These are phyloP conservation scores for Antarctomyces pellizariae DNA, from an alignment of 495 filamentous ascomycete genomes.

Conservation along the genomic window DNA sequence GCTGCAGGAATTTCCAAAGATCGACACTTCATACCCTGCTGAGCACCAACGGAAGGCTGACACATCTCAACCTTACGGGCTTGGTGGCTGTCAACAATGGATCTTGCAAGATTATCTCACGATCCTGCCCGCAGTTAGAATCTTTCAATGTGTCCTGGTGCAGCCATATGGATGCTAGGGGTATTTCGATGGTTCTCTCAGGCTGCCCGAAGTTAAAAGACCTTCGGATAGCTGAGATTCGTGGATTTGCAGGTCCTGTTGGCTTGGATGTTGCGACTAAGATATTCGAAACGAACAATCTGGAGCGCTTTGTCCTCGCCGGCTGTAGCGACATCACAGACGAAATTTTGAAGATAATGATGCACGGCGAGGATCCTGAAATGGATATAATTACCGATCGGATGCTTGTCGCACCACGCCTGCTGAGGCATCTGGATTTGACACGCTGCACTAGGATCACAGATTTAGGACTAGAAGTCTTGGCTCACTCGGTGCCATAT, in stretches of 20 bases:
- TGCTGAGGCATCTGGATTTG: slow-evolving; percentile 64
- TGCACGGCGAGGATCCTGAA: slow-evolving; percentile 48
- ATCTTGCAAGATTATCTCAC: slow-evolving; percentile 68
- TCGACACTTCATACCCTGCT: slow-evolving; percentile 60
- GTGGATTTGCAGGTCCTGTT: slow-evolving; percentile 59
- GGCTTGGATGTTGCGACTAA: slow-evolving; percentile 41
- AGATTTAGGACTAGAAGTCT: slow-evolving; percentile 36
- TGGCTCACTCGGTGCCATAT: slow-evolving; percentile 53
- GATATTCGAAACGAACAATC: slow-evolving; percentile 54
- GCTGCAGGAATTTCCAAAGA: slow-evolving; percentile 60
- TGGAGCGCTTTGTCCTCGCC: slow-evolving; percentile 56
- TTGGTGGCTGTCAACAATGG: slow-evolving; percentile 59
- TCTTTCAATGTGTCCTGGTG: slow-evolving; percentile 85
- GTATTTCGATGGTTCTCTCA: slow-evolving; percentile 48
- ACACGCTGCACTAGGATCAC: slow-evolving; percentile 55
- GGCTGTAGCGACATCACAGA: slow-evolving; percentile 60
- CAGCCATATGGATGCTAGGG: slow-evolving; percentile 55
- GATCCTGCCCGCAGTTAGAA: slow-evolving; percentile 61
- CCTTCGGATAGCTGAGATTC: slow-evolving; percentile 60
- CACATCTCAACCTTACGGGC: slow-evolving; percentile 67
- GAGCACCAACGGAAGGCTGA: slow-evolving; percentile 47
- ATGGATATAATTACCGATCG: slow-evolving; percentile 54
- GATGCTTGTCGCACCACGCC: slow-evolving; percentile 56
- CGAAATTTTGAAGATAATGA: slow-evolving; percentile 39
- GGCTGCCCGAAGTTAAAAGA: slow-evolving; percentile 53